Base-by-base conservation (phyloP, 768 basidiomycete genomes). In the Infundibulicybe gibba region DNA sequence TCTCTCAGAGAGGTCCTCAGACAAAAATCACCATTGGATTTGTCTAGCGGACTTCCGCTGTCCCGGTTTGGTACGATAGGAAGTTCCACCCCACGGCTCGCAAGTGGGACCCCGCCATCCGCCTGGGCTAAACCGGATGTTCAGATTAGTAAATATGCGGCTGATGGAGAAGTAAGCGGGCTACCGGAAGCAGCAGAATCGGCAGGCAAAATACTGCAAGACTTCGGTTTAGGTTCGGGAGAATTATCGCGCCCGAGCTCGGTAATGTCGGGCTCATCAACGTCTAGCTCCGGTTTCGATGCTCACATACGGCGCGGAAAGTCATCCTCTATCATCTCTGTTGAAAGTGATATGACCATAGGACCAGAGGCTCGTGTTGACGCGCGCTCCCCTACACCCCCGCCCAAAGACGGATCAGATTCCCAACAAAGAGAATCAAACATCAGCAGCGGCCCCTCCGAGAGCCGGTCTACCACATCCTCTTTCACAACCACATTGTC, bases 1-100 rank as follows among this genome's bases (percentile, higher is more conserved):
- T 76, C 79, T 0, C 65, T 89, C 11, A 69, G 81, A 1, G 83
- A 84, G 30, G 84, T 85, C 8, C 63, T 87, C 5, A 71, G 83
- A 11, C 75, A 80, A 47, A 79, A 77, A 52, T 61, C 68, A 0
- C 70, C 75, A 6, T 55, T 58, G 10, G 76, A 76, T 30, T 49
- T 48, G 9, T 40, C 55, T 6, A 49, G 41, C 37, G 48, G 15
- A 5, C 41, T 53, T 2, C 35, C 55, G 3, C 47, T 57, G 11
- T 57, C 35, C 10, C 35, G 35, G 14, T 38, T 38, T 19, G 17
- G 14, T 3, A 38, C 14, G 14, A 10, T 38, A 6, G 35, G 35
- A 38, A n/a, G n/a, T 6, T 38, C 35, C 14, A 38, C 35, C n/a
- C 17, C 35, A 38, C 35, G 35, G n/a, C 35, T 19, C 2, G 48